Conservation (phyloP, 2,329 filamentous ascomycete species). For the Fusarium denticulatum region DNA sequence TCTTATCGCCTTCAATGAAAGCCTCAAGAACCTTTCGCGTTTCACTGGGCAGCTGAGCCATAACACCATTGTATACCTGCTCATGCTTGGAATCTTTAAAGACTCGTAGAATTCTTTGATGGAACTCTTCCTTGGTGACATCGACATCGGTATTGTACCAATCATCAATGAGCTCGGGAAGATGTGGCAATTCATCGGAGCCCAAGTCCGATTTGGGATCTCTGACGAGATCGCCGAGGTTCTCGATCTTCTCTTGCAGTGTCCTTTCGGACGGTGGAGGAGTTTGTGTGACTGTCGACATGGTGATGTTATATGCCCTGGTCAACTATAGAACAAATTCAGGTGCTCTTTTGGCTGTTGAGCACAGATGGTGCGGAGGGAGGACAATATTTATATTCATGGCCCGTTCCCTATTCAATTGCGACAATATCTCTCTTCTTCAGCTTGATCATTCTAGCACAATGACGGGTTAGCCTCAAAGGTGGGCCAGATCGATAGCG, state of each 20-base stretch:
- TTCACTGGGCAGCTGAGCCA: neutral
- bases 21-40: neutral
- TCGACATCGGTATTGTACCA: neutral
- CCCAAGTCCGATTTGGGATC: neutral
- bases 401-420: fast-evolving
- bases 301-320: fast-evolving
- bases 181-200: neutral
- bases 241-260: neutral
- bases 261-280: neutral
- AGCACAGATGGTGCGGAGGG: fast-evolving
- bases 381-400: neutral
- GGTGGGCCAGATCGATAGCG: neutral
- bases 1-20: neutral
- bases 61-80: neutral
- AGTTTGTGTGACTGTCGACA: neutral
- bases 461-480: neutral
- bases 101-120: neutral
- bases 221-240: neutral
- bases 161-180: neutral
- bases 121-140: neutral
- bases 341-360: neutral
- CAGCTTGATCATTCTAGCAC: neutral
- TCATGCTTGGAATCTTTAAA: neutral
- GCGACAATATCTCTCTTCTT: neutral
- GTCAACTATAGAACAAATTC: fast-evolving